phyloP scores from a whole-genome alignment of 148 eudicot species.

The Suaeda aralocaspica region DNA sequence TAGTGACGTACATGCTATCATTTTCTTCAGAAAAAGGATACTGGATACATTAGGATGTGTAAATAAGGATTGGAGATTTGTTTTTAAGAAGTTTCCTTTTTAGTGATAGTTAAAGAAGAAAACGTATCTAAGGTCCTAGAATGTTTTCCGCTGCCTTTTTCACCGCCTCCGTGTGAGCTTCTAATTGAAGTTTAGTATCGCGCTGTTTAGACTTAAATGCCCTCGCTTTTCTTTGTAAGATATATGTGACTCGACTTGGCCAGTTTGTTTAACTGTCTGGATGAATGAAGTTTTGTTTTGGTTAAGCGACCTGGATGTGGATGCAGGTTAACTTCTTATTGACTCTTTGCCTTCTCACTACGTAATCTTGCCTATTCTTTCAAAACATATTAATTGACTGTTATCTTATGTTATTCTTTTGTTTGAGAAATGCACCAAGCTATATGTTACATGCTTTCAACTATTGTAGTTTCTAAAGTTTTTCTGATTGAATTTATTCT shows the following conservation, averaged over 20 bases:
- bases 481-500: neutral
- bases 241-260: neutral
- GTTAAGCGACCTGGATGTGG: neutral
- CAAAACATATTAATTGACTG: neutral
- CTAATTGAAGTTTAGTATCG: neutral
- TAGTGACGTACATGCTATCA: neutral
- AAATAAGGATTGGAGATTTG: neutral
- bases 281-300: neutral
- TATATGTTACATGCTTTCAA: conserved; percentile 6
- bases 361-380: neutral
- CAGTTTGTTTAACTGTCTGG: neutral
- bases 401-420: neutral
- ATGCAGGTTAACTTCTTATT: neutral
- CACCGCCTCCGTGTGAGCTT: neutral
- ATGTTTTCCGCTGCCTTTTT: neutral
- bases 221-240: neutral
- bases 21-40: neutral
- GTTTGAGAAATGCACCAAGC: neutral
- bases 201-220: neutral
- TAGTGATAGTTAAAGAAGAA: neutral
- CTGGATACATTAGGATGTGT: neutral
- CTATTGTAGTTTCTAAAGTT: neutral
- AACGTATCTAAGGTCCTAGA: neutral
- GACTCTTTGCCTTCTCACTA: neutral
- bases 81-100: neutral